A percentile compares a stretch with the other conserved stretches of the same genome.
Conservation (phyloP, 192 early-diverging fungal genomes). For the Podila clonocystis region DNA sequence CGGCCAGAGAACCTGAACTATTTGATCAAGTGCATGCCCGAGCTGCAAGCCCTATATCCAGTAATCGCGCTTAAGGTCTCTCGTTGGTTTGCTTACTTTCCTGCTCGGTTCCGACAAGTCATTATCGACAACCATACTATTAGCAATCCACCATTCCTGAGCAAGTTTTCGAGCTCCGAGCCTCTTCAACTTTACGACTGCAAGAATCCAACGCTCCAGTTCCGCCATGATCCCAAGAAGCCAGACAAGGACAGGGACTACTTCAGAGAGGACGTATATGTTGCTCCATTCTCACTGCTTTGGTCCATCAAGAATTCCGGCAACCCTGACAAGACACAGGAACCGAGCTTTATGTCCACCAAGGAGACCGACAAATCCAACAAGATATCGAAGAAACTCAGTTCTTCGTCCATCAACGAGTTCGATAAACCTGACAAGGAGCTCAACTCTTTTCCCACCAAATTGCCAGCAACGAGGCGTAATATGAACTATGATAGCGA, state of each 20-base stretch:
- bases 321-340: not conserved
- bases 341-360: not conserved
- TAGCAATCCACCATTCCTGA: not conserved
- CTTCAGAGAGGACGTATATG: conserved; percentile 5
- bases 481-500: too few species aligned
- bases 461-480: too few species aligned
- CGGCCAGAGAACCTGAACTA: not conserved
- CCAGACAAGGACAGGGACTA: not conserved
- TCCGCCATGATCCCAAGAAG: not conserved
- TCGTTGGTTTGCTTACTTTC: conserved; percentile 6
- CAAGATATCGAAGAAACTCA: not conserved
- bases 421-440: not conserved
- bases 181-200: not conserved
- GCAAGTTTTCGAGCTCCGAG: not conserved
- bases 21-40: not conserved
- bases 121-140: conserved; percentile 9
- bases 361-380: too few species aligned
- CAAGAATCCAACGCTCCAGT: not conserved
- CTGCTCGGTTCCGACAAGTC: not conserved
- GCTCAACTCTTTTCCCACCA: too few species aligned
- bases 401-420: too few species aligned
- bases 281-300: not conserved
- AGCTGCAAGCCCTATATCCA: not conserved
- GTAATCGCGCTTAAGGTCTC: not conserved
- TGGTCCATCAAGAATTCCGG: not conserved